A percentile compares a stretch with the other conserved stretches of the same genome.
Conservation (phyloP, 2,329 filamentous ascomycete genomes). For the Alternaria sp. region DNA sequence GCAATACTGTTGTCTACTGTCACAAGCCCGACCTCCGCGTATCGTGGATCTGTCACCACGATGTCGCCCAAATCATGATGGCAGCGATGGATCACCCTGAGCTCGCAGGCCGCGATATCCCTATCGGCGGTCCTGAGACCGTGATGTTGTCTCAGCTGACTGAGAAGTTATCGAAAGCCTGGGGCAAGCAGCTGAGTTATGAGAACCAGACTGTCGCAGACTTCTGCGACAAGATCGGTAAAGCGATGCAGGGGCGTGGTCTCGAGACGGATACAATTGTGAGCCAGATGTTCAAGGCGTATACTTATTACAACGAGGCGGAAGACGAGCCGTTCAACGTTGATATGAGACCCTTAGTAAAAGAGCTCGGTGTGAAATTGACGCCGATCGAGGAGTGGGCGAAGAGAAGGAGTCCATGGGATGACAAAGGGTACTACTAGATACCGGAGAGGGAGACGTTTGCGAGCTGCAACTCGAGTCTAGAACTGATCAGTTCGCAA, state of each 20-base stretch:
- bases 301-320: conserved; percentile 54
- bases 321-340: conserved; percentile 52
- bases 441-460: not conserved
- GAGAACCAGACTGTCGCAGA: conserved; percentile 45
- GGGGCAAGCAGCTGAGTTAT: conserved; percentile 43
- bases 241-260: conserved; percentile 47
- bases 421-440: conserved; percentile 28
- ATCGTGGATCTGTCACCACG: conserved; percentile 54
- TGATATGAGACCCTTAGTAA: conserved; percentile 48
- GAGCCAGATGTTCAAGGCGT: conserved; percentile 54
- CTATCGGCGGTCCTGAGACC: conserved; percentile 50
- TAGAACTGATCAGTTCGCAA: not conserved
- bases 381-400: conserved; percentile 52
- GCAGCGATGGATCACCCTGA: conserved; percentile 45
- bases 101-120: conserved; percentile 48
- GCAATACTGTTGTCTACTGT: conserved; percentile 51
- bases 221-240: conserved; percentile 39
- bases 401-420: conserved; percentile 31
- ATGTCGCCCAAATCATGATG: conserved; percentile 53
- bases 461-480: not conserved
- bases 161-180: conserved; percentile 45
- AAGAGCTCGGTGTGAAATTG: conserved; percentile 44
- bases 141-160: conserved; percentile 46
- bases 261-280: conserved; percentile 50
- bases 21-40: conserved; percentile 51